Base-by-base conservation (phyloP, 225 moss, liverwort and hornwort species). In the Ulota crispa region DNA sequence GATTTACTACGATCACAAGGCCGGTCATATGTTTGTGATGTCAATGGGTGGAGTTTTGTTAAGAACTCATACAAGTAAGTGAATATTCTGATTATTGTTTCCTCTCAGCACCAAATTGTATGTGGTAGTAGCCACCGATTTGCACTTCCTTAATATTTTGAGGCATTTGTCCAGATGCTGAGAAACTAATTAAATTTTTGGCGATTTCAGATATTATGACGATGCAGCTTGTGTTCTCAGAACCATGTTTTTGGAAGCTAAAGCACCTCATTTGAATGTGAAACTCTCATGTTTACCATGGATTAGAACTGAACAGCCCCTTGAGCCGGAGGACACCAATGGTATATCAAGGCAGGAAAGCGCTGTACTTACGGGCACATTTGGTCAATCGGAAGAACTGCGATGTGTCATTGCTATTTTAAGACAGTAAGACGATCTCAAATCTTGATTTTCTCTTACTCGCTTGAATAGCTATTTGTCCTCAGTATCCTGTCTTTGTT, bases 1-100 rank as follows among this genome's bases (percentile, higher is more conserved):
- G 99, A 99, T 89, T 91, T 99, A 50, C 92, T 99, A 52, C 90
- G 99, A 85, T 99, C 99, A 78, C 99, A 99, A 92, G 99, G 99
- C 79, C 88, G 94, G 77, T 99, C 99, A 59, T 99, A 96, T 87
- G 96, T 99, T 73, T 99, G 99, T 90, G 99, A 99, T 86, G 99
- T 99, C 36, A 99, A 99, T 85, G 99, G 99, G 78, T 99, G 99
- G 99, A 99, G 99, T 86, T 99, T 99, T 81, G 99, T 99, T 8
- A 99, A 99, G 70, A 99, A 99, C 56, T 99, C 99, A 3, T 91
- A 99, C 89, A 99, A 96, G 99, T 99, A 83, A 81, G 90, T 87
- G 56, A 37, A 39, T 42, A 11, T 52, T 71, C 70, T 71, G 21
- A 50, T 4, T 34, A 73, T 47, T 43, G 26, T 56, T 77, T 77